These are phyloP conservation scores for Nicotiana undulata DNA, from an alignment of 257 asterid species.

Conservation along the genomic window DNA sequence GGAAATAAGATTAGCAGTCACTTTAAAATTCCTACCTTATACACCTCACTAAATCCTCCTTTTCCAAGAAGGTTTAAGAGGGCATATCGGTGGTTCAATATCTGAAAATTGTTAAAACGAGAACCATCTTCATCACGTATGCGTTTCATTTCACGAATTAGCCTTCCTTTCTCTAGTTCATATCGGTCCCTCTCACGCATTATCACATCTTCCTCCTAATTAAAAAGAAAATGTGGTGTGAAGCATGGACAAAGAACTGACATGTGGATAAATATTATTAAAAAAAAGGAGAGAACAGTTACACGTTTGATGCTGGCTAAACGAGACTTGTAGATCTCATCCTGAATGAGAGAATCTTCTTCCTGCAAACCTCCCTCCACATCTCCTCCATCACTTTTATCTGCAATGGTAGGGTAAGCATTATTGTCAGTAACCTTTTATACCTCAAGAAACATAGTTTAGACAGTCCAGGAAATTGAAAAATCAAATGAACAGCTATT, in stretches of 20 bases:
- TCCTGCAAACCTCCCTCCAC: conserved; percentile 63
- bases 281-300: conserved; percentile 11
- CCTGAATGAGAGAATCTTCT: conserved; percentile 77
- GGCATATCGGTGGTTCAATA: conserved; percentile 90
- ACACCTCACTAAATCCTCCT: conserved; percentile 99
- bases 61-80: conserved; percentile 94
- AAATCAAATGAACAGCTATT: neutral
- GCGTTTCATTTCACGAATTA: conserved; percentile 97
- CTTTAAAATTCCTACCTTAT: conserved; percentile 47
- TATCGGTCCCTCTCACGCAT: conserved; percentile 94
- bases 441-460: neutral
- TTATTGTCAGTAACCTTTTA: neutral
- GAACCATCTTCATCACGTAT: conserved; percentile 97
- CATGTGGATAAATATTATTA: neutral
- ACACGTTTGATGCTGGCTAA: conserved; percentile 92
- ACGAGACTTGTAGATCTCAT: conserved; percentile 86
- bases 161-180: conserved; percentile 91
- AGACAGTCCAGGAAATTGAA: neutral
- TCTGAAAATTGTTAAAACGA: conserved; percentile 90
- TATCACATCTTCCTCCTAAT: conserved; percentile 85
- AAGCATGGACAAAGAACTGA: neutral
- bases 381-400: conserved; percentile 69
- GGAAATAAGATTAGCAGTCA: neutral
- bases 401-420: conserved; percentile 29
- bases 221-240: neutral